Conservation (phyloP, 2,329 filamentous ascomycete species). For the Diaporthe eres region DNA sequence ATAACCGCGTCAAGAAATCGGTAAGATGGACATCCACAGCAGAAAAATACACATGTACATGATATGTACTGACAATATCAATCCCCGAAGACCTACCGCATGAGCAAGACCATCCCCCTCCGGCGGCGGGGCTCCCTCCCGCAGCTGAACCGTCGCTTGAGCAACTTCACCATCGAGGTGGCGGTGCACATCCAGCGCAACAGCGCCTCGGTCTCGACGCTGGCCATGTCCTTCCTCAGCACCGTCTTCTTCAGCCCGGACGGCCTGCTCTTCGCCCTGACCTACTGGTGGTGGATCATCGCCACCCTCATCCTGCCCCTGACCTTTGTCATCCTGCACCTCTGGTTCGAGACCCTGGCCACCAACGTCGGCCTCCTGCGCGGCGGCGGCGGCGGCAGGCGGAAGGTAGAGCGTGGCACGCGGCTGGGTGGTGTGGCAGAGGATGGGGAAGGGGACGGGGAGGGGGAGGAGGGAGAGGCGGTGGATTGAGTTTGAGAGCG, state of each 20-base stretch:
- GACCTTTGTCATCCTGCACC: conserved; percentile 40
- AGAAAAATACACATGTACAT: too few species aligned
- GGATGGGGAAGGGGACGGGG: conserved; percentile 11
- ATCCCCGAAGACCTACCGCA: conserved; percentile 32
- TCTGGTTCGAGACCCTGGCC: conserved; percentile 40
- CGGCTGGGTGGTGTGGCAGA: conserved; percentile 35
- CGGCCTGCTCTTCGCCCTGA: conserved; percentile 40
- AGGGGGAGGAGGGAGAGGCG: not conserved
- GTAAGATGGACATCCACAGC: not conserved
- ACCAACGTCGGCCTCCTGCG: conserved; percentile 35
- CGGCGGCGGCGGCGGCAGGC: not conserved
- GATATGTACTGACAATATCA: not conserved
- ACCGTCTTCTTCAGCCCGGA: conserved; percentile 42
- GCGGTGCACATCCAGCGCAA: conserved; percentile 40
- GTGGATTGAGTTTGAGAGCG: not conserved
- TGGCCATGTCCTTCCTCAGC: conserved; percentile 40
- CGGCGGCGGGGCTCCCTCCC: conserved; percentile 39
- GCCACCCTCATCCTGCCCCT: conserved; percentile 38
- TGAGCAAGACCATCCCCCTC: conserved; percentile 40
- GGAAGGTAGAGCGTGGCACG: not conserved
- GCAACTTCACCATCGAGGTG: conserved; percentile 41
- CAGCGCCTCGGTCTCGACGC: conserved; percentile 38
- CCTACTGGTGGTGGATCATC: conserved; percentile 42
- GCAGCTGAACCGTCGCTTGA: conserved; percentile 39
- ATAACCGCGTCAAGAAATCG: conserved; percentile 35